Evolutionary conservation across 202 grass and related monocot species (phyloP).

Genomic region (Eragrostis tef): DNA sequence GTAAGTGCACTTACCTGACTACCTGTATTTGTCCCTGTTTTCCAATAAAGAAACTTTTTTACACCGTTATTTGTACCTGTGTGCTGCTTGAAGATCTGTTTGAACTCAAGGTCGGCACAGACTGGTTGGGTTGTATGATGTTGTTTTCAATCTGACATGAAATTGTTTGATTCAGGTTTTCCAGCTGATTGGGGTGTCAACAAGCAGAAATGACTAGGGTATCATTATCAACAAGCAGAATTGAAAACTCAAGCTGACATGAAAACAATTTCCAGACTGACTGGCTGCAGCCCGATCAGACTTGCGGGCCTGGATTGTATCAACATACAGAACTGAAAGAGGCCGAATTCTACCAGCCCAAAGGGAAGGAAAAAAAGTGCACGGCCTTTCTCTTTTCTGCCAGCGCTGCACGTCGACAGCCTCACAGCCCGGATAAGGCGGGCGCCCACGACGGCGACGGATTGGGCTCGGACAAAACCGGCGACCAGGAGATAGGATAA

Average conservation of each 20-base stretch:
- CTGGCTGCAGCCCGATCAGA: not conserved
- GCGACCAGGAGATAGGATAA: slow-evolving; percentile 24
- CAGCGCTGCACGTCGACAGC: not conserved
- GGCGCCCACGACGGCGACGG: slow-evolving; percentile 24
- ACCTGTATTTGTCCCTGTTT: not conserved
- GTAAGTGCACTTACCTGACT: not conserved
- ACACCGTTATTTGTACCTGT: not conserved
- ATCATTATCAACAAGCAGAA: too few species aligned
- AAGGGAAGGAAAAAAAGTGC: not conserved
- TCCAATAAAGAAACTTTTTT: not conserved
- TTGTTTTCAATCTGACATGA: not conserved
- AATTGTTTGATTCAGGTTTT: not conserved
- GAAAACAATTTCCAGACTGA: too few species aligned
- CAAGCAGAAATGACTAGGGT: too few species aligned
- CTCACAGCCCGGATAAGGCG: not conserved
- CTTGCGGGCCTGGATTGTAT: not conserved
- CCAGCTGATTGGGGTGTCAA: too few species aligned
- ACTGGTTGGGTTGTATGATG: not conserved
- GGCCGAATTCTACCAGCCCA: not conserved
- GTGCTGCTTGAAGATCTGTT: not conserved
- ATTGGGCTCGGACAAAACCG: slow-evolving; percentile 16
- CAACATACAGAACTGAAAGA: not conserved
- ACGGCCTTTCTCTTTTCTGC: not conserved
- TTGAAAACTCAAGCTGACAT: too few species aligned
- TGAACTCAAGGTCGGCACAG: not conserved